Conservation (phyloP, 176 grass and related monocot genomes). For the Alloteropsis semialata region DNA sequence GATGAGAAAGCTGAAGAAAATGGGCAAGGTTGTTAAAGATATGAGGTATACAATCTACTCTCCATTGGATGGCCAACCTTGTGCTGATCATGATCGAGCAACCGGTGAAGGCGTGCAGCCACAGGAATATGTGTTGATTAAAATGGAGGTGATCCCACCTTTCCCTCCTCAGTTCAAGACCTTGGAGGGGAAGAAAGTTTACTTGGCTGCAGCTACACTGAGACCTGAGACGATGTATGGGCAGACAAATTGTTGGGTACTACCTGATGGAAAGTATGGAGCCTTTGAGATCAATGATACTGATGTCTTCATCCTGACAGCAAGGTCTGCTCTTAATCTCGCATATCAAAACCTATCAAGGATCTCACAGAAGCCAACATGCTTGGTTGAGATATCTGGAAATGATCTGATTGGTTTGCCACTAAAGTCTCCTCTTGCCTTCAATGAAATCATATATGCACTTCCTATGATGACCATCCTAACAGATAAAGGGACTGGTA, state of each 20-base stretch:
- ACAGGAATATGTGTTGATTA: constrained; percentile 79
- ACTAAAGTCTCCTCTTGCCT: constrained; percentile 67
- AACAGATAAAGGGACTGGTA: constrained; percentile 64
- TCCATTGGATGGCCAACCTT: constrained; percentile 82
- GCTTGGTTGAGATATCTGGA: constrained; percentile 55
- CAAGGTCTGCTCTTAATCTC: constrained; percentile 67
- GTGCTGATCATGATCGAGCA: constrained; percentile 71
- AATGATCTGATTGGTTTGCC: constrained; percentile 77
- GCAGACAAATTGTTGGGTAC: constrained; percentile 81
- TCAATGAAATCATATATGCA: constrained; percentile 66
- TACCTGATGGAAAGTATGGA: constrained; percentile 69
- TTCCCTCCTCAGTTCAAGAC: constrained; percentile 57
- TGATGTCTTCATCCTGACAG: constrained; percentile 70
- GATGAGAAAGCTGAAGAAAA: constrained; percentile 63
- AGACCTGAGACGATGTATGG: constrained; percentile 87
- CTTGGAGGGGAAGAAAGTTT: constrained; percentile 66
- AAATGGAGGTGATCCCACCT: constrained; percentile 70
- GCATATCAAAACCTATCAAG: constrained; percentile 67
- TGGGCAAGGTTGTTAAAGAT: constrained; percentile 77
- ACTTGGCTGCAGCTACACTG: constrained; percentile 68
- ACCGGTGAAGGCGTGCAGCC: constrained; percentile 66
- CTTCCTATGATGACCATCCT: constrained; percentile 79
- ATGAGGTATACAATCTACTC: constrained; percentile 71
- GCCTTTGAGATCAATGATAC: constrained; percentile 81
- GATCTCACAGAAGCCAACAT: constrained; percentile 55